phyloP scores from a whole-genome alignment of 768 basidiomycete species.

The Auricularia cornea region DNA sequence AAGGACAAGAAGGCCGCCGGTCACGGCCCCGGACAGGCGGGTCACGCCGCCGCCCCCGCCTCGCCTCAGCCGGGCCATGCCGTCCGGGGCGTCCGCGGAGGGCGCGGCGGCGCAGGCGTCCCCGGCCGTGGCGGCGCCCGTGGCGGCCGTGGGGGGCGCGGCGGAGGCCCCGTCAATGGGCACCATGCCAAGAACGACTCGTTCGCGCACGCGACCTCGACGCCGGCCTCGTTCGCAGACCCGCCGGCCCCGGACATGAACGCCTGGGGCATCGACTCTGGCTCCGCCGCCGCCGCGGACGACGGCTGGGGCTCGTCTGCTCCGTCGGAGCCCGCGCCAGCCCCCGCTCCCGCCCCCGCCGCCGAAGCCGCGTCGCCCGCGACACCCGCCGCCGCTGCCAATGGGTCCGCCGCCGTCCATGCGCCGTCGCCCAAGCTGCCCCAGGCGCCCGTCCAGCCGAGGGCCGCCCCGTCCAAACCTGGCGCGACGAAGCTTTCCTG shows the following conservation, averaged over 20 bases:
- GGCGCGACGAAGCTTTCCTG: conserved; percentile 68
- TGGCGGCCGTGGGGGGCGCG: conserved; percentile 53
- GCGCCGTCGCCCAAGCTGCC: not conserved
- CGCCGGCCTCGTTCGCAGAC: conserved; percentile 2
- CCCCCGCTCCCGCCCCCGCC: conserved; percentile 29
- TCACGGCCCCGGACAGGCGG: no score
- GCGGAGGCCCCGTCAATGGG: conserved; percentile 31
- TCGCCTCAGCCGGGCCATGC: conserved; percentile 55
- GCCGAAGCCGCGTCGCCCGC: conserved; percentile 21
- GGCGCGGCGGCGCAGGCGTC: conserved; percentile 34
- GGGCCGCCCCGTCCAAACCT: not conserved
- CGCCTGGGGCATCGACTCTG: not conserved
- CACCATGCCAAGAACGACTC: conserved; percentile 27
- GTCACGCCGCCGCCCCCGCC: conserved; percentile 28
- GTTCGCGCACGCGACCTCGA: conserved; percentile 12
- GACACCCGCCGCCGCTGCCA: conserved; percentile 18
- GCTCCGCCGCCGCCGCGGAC: conserved; percentile 18
- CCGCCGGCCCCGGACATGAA: not conserved
- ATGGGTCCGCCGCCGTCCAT: conserved; percentile 1
- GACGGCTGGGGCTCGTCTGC: conserved; percentile 1
- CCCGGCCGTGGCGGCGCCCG: conserved; percentile 35
- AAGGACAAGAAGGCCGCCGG: conserved; percentile 71
- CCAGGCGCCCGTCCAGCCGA: conserved; percentile 1
- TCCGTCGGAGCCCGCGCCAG: conserved; percentile 1
- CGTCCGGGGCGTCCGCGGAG: conserved; percentile 49